Evolutionary conservation across 352 stramenopile genomes (phyloP).

Genomic region (Phytopythium montanum): DNA sequence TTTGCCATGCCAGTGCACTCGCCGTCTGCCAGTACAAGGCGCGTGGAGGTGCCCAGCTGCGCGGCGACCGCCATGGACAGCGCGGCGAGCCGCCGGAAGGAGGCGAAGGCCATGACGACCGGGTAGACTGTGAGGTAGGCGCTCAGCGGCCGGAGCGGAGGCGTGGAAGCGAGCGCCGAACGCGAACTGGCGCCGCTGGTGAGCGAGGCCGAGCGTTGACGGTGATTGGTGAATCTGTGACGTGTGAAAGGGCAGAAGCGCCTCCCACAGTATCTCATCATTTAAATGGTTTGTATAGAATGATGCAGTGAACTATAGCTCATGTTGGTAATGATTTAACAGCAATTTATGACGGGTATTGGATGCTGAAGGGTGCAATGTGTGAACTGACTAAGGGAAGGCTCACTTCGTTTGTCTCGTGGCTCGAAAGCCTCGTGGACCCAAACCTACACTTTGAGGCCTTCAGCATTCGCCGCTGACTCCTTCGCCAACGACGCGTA

Average conservation of each 20-base stretch:
- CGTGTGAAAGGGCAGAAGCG: no score
- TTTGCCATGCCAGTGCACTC: neutral
- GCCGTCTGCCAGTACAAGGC: neutral
- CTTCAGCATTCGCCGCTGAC: neutral
- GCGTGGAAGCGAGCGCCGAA: neutral
- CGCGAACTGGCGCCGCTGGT: neutral
- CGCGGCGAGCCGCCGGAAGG: neutral
- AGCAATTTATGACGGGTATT: neutral
- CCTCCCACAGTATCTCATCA: no score
- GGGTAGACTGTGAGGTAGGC: no score
- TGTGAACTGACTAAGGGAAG: neutral
- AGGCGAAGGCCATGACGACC: neutral
- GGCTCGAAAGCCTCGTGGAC: neutral
- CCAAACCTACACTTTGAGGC: neutral
- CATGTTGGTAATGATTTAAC: neutral
- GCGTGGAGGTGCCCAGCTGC: neutral
- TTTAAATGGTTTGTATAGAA: neutral
- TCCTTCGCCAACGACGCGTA: no score
- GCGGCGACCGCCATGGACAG: neutral
- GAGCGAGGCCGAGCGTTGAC: neutral
- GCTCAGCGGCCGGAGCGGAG: neutral
- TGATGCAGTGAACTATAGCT: neutral
- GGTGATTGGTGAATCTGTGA: no score
- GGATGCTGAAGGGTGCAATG: neutral
- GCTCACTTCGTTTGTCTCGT: neutral